These are phyloP conservation scores for Chloris gayana DNA, from an alignment of 176 grass and related monocot genomes.

Conservation along the genomic window DNA sequence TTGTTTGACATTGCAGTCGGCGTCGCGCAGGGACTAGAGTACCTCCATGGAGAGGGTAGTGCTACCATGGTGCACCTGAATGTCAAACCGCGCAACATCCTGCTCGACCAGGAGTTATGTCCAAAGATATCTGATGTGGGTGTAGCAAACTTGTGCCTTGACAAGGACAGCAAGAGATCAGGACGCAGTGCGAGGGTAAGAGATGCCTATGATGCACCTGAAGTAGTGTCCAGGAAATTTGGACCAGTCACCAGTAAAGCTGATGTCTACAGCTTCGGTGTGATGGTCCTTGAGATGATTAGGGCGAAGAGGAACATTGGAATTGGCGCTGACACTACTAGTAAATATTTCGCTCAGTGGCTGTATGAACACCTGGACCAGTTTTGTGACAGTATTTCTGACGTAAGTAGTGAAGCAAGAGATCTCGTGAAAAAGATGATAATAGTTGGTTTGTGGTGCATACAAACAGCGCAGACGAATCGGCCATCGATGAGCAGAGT, in stretches of 20 bases:
- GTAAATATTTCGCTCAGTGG: constrained; percentile 63
- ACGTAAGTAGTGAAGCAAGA: constrained; percentile 38
- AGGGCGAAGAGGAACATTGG: constrained; percentile 42
- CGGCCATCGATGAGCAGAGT: constrained; percentile 52
- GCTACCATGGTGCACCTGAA: constrained; percentile 36
- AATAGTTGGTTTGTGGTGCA: constrained; percentile 63
- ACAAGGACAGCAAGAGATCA: constrained; percentile 33
- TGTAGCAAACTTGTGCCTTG: constrained; percentile 46
- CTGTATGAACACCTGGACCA: constrained; percentile 61
- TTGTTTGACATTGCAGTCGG: constrained; percentile 55
- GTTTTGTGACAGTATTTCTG: constrained; percentile 30
- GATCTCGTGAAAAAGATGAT: constrained; percentile 49
- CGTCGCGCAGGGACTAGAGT: constrained; percentile 49
- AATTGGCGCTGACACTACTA: constrained; percentile 14
- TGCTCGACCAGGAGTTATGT: constrained; percentile 56
- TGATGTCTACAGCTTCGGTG: constrained; percentile 68
- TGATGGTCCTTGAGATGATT: constrained; percentile 57
- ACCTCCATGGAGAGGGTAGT: constrained; percentile 42
- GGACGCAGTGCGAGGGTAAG: constrained; percentile 10
- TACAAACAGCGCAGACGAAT: constrained; percentile 44
- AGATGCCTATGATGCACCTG: constrained; percentile 60
- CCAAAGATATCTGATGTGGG: constrained; percentile 73
- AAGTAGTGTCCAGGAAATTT: constrained; percentile 50
- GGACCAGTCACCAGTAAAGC: constrained; percentile 48
- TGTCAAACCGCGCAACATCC: constrained; percentile 54